phyloP scores from a whole-genome alignment of 2,329 filamentous ascomycete genomes.

The Penicillium sp. region DNA sequence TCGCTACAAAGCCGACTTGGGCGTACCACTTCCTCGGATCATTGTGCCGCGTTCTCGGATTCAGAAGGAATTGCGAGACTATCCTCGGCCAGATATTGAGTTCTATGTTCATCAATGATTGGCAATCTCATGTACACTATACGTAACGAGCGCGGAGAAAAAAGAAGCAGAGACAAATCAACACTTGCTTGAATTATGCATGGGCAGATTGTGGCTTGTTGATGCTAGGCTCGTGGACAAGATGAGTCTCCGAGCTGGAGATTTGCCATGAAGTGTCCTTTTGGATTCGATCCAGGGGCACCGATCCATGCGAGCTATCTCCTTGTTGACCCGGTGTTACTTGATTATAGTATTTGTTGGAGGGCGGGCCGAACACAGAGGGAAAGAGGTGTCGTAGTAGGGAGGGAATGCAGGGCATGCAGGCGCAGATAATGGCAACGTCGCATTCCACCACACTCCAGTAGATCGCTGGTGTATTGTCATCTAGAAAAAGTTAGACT shows the following conservation, averaged over 20 bases:
- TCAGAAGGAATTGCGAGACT: no score
- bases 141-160: no score
- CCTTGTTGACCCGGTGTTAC: neutral
- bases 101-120: no score
- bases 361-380: conserved; percentile 1
- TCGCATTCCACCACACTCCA: conserved; percentile 43
- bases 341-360: neutral
- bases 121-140: no score
- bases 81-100: no score
- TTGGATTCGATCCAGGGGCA: neutral
- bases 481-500: conserved; percentile 27
- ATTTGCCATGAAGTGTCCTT: neutral
- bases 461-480: conserved; percentile 37
- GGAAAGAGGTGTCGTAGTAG: conserved; percentile 22
- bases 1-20: no score
- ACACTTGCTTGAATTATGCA: no score
- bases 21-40: no score
- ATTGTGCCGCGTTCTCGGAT: no score
- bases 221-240: neutral
- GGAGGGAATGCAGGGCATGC: conserved; percentile 30
- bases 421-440: conserved; percentile 43
- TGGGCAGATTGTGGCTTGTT: neutral
- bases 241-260: neutral
- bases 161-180: neutral
- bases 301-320: neutral